Evolutionary conservation across 352 stramenopile genomes (phyloP).

Genomic region (Phytophthora aleatoria): DNA sequence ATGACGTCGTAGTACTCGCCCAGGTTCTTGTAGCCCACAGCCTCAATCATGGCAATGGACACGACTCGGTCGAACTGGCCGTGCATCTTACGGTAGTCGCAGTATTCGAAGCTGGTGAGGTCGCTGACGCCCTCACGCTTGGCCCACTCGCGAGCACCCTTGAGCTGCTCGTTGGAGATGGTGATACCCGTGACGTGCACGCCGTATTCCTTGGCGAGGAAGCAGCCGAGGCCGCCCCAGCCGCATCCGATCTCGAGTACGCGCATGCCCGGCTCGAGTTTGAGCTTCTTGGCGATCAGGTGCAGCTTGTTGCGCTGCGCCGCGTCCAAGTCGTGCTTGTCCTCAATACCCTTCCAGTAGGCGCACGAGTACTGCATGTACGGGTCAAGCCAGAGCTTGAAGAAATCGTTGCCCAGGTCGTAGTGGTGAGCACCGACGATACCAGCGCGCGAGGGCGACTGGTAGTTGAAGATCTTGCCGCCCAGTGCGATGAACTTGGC

Average conservation of each 20-base stretch:
- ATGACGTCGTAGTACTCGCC: slow-evolving; percentile 86
- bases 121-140: slow-evolving; percentile 77
- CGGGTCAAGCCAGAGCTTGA: slow-evolving; percentile 88
- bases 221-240: slow-evolving; percentile 89
- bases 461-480: slow-evolving; percentile 87
- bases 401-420: slow-evolving; percentile 89
- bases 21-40: slow-evolving; percentile 90
- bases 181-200: slow-evolving; percentile 90
- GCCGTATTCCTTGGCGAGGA: slow-evolving; percentile 87
- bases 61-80: slow-evolving; percentile 89
- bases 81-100: slow-evolving; percentile 90
- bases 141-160: slow-evolving; percentile 82
- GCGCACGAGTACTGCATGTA: slow-evolving; percentile 90
- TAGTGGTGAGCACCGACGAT: slow-evolving; percentile 89
- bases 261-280: slow-evolving; percentile 81
- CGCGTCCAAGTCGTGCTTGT: slow-evolving; percentile 78
- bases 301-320: slow-evolving; percentile 89
- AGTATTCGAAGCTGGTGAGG: slow-evolving; percentile 90
- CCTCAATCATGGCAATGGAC: slow-evolving; percentile 90
- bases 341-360: slow-evolving; percentile 81
- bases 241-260: slow-evolving; percentile 91
- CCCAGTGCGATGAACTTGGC: slow-evolving; percentile 78
- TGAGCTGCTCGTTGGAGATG: slow-evolving; percentile 91
- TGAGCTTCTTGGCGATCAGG: slow-evolving; percentile 87
- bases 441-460: slow-evolving; percentile 80